These are phyloP conservation scores for Kickxella alabastrina DNA, from an alignment of 192 early-diverging fungal genomes.

Conservation along the genomic window DNA sequence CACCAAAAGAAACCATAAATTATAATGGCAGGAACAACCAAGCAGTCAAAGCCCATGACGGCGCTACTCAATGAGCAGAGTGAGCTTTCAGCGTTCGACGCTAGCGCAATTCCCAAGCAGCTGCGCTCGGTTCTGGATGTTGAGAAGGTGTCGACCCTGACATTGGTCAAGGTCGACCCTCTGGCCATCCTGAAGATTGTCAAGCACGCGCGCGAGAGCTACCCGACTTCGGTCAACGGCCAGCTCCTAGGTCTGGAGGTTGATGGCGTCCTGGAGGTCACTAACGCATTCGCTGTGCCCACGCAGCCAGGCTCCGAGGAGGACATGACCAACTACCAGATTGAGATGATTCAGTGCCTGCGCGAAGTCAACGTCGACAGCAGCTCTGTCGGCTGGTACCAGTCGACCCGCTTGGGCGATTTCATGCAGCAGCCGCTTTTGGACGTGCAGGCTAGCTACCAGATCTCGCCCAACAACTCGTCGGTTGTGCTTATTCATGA, in stretches of 20 bases:
- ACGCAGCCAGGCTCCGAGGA: slow-evolving; percentile 55
- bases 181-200: slow-evolving; percentile 92
- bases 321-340: slow-evolving; percentile 78
- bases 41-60: slow-evolving; percentile 49
- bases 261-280: slow-evolving; percentile 84
- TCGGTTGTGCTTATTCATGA: slow-evolving; percentile 93
- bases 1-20: neutral
- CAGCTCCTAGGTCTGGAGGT: slow-evolving; percentile 94
- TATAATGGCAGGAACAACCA: slow-evolving; percentile 17
- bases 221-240: slow-evolving; percentile 78
- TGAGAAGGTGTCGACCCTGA: slow-evolving; percentile 55
- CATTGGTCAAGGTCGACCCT: slow-evolving; percentile 68
- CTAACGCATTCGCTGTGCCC: slow-evolving; percentile 87
- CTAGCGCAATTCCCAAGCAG: slow-evolving; percentile 33
- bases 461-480: slow-evolving; percentile 73
- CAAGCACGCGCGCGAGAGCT: slow-evolving; percentile 90
- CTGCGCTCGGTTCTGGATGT: slow-evolving; percentile 54
- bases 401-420: slow-evolving; percentile 81
- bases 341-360: slow-evolving; percentile 91
- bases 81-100: slow-evolving; percentile 24
- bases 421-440: slow-evolving; percentile 88
- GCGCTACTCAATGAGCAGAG: slow-evolving; percentile 39
- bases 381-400: slow-evolving; percentile 98
- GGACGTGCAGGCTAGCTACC: slow-evolving; percentile 88
- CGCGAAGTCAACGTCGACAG: slow-evolving; percentile 92